Conservation (phyloP, 192 early-diverging fungal species). For the Coemansia sp. region DNA sequence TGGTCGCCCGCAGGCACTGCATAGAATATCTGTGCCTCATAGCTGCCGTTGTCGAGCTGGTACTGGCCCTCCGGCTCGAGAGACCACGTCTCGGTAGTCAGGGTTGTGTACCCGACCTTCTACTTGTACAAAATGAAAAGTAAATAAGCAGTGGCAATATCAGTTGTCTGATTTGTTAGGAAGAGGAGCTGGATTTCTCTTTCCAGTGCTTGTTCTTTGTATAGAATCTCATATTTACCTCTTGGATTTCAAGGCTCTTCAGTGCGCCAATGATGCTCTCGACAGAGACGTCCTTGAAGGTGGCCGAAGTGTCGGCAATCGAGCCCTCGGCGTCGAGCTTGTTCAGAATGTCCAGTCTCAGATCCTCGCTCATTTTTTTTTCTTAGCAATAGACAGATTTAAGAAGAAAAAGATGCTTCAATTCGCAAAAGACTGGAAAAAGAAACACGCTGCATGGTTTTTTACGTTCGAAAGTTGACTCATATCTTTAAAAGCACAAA, state of each 20-base stretch:
- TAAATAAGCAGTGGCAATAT: not conserved
- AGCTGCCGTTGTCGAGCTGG: conserved; percentile 81
- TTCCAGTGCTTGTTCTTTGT: not conserved
- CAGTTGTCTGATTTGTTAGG: not conserved
- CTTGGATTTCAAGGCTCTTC: conserved; percentile 79
- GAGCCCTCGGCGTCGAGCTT: conserved; percentile 66
- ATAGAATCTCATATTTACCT: conserved; percentile 58
- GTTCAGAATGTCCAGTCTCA: conserved; percentile 45
- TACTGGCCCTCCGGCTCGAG: conserved; percentile 88
- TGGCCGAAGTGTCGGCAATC: conserved; percentile 69
- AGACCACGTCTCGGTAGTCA: conserved; percentile 77
- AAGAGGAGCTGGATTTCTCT: not conserved
- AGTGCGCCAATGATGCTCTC: conserved; percentile 82
- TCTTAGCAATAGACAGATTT: conserved; percentile 1
- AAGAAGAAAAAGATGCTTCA: not conserved
- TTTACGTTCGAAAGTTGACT: too few relatives aligned
- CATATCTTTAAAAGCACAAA: too few relatives aligned
- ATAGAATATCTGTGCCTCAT: conserved; percentile 90
- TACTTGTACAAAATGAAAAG: conserved; percentile 4
- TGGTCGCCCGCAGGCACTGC: conserved; percentile 76
- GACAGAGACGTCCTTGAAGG: conserved; percentile 59
- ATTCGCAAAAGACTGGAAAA: too few relatives aligned
- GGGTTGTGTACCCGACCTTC: conserved; percentile 79
- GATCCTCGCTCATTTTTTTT: conserved; percentile 48
- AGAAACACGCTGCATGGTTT: too few relatives aligned